Base-by-base conservation (phyloP, 2,329 filamentous ascomycete species). In the Apiospora malaysiana region DNA sequence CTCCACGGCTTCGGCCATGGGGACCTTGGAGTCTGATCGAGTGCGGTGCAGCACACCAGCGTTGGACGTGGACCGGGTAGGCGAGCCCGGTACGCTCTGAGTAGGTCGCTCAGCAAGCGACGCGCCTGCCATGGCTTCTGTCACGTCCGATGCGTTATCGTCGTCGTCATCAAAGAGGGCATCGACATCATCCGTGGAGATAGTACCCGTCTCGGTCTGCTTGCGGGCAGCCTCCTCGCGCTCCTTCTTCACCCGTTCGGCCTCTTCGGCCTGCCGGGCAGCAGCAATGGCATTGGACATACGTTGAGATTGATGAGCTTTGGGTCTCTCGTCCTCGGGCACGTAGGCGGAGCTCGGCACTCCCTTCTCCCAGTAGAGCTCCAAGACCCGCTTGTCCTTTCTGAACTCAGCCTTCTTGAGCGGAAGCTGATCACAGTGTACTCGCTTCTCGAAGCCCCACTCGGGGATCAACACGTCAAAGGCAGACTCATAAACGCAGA, bases 351-450 rank as follows among this genome's bases (percentile, higher is more conserved):
- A 98, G 73, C 95, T 98, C 40, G 95, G 94, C 9, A 98, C 94
- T 66, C 96, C 96, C 89, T 98, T 99, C 90, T 99, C 96, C 96
- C 96, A 99, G 87, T 98, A 99, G 21, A 99, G 89, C 83, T 99
- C 96, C 66, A 99, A 88, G 42, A 98, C 90, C 70, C 96, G 91
- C 85, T 95, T 94, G 80, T 97, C 94, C 87, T 98, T 98, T 82
- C 97, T 91, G 84, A 96, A 99, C 81, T 99, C 96, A n/a, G 96
- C 96, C 87, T 99, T 99, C 89, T 98, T 95, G 76, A 99, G 86
- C 42, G 96, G 96, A 80, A 99, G 87, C 85, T 99, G 96, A 79
- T 99, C 96, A 80, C 96, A 99, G 84, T 99, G 96, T 69, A 99
- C 96, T 74, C 96, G 94, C 90, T 99, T 99, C 87, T 99, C 96